Conservation (phyloP, 2,329 filamentous ascomycete species). For the Rutstroemia sp. region DNA sequence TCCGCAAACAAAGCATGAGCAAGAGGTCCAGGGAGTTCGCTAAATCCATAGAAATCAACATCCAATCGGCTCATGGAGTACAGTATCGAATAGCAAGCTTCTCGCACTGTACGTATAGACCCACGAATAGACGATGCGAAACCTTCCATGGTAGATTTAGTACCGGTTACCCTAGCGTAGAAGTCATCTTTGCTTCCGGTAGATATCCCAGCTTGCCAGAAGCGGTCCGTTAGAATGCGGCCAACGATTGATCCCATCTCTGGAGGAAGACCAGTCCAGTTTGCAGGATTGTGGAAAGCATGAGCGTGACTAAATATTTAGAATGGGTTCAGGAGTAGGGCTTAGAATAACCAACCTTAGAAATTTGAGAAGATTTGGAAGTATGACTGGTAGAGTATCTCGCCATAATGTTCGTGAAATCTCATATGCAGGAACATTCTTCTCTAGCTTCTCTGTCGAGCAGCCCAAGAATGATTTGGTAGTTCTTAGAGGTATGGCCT, state of each 20-base stretch:
- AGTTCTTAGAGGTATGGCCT: conserved; percentile 68
- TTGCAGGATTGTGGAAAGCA: conserved; percentile 78
- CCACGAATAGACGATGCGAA: conserved; percentile 90
- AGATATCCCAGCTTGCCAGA: conserved; percentile 98
- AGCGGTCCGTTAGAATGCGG: conserved; percentile 83
- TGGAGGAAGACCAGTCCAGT: conserved; percentile 69
- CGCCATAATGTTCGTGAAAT: conserved; percentile 79
- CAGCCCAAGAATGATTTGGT: conserved; percentile 91
- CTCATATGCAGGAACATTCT: conserved; percentile 63
- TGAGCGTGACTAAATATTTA: conserved; percentile 71
- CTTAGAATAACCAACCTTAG: conserved; percentile 43
- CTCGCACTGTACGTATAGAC: conserved; percentile 79
- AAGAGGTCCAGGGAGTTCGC: conserved; percentile 73
- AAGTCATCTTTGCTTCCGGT: conserved; percentile 95
- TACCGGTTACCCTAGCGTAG: conserved; percentile 83
- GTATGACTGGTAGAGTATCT: conserved; percentile 69
- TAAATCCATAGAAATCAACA: conserved; percentile 83
- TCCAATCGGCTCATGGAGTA: conserved; percentile 88
- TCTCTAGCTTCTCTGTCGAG: conserved; percentile 82
- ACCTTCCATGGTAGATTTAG: conserved; percentile 83
- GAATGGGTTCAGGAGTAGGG: conserved; percentile 10
- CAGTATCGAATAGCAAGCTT: conserved; percentile 89
- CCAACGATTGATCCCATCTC: conserved; percentile 73
- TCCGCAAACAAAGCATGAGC: conserved; percentile 80
- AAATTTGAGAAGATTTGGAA: conserved; percentile 81